Conservation (phyloP, 352 stramenopile species). For the Hyaloperonospora arabidopsidis region DNA sequence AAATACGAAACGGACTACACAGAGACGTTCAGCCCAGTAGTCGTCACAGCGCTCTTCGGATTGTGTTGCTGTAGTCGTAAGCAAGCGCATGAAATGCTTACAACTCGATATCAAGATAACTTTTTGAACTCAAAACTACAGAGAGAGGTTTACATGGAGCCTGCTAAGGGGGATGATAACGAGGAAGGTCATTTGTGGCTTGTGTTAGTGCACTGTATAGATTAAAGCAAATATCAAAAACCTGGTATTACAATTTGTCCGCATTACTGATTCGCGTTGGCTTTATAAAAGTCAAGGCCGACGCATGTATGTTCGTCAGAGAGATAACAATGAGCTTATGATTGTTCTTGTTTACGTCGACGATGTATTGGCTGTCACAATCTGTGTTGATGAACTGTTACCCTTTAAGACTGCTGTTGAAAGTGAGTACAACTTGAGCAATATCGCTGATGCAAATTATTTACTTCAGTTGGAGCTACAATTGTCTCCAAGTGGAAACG, state of each 20-base stretch:
- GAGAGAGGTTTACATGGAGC: neutral
- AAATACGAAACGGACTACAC: no score
- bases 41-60: no score
- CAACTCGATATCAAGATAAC: neutral
- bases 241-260: constrained; percentile 16
- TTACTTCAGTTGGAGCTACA: no score
- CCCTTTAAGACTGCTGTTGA: no score
- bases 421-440: no score
- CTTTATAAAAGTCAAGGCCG: neutral
- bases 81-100: neutral
- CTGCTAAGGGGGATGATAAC: neutral
- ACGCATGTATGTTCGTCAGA: neutral
- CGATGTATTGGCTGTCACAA: no score
- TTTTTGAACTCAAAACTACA: neutral
- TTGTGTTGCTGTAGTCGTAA: no score
- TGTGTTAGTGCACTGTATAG: constrained; percentile 22
- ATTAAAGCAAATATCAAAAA: constrained; percentile 20
- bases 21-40: no score
- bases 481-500: no score
- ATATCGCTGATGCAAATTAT: no score
- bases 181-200: constrained; percentile 14
- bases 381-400: no score
- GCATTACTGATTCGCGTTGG: neutral
- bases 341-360: neutral
- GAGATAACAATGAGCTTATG: neutral